Evolutionary conservation across 1,284 basidiomycete species (phyloP).

Genomic region (Apiotrichum siamense): DNA sequence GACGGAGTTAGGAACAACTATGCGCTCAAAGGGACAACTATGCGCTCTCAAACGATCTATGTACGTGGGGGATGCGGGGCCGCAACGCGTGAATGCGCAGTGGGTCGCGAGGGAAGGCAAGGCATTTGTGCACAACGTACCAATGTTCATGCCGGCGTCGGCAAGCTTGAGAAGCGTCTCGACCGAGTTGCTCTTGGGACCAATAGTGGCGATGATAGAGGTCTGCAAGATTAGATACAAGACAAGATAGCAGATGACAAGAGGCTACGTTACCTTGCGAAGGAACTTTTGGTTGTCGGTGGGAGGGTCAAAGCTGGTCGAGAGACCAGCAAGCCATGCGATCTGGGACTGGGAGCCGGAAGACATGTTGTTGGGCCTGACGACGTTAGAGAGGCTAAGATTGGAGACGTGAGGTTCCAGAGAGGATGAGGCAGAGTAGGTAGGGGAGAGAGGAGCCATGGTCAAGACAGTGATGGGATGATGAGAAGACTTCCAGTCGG

Average conservation of each 20-base stretch:
- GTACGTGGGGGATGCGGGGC: neutral
- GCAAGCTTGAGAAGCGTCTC: conserved; percentile 77
- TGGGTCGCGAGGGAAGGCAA: neutral
- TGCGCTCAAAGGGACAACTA: too few species aligned
- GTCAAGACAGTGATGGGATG: neutral
- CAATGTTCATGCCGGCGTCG: conserved; percentile 89
- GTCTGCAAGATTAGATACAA: conserved; percentile 58
- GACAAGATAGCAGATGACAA: too few species aligned
- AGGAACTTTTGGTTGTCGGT: conserved; percentile 70
- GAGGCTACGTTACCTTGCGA: conserved; percentile 91
- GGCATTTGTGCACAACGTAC: conserved; percentile 52
- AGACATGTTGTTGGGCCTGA: conserved; percentile 6
- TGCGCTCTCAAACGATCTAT: neutral
- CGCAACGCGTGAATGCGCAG: neutral
- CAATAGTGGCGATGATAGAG: conserved; percentile 93
- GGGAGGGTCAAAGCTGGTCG: conserved; percentile 60
- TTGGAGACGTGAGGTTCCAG: conserved; percentile 6
- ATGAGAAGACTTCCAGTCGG: too few species aligned
- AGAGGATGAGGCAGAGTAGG: conserved; percentile 3
- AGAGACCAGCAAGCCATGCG: conserved; percentile 81
- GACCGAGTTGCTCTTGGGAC: conserved; percentile 84
- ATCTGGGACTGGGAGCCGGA: conserved; percentile 60
- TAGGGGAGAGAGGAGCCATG: neutral
- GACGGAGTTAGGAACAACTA: neutral
- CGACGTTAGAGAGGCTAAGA: conserved; percentile 9